Evolutionary conservation across 2,329 filamentous ascomycete genomes (phyloP).

Genomic region (Aspergillus aculeatus): DNA sequence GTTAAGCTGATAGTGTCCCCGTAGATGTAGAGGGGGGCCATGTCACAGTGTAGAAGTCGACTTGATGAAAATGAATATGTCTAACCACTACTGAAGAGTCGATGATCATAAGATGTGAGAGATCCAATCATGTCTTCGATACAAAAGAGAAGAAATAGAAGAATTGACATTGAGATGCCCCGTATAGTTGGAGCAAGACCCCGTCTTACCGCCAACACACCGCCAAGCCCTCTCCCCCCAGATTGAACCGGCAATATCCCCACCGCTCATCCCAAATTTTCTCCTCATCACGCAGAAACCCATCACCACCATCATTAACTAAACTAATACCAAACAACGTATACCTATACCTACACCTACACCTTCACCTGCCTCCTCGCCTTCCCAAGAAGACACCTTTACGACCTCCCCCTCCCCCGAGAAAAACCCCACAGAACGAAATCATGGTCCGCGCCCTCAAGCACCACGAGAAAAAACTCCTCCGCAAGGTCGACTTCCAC

Average conservation of each 20-base stretch:
- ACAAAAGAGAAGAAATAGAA: too few species aligned
- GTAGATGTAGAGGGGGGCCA: too few species aligned
- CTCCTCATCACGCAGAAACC: neutral
- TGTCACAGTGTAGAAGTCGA: too few species aligned
- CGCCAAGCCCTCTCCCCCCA: neutral
- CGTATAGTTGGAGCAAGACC: too few species aligned
- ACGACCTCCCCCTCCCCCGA: neutral
- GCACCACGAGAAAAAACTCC: constrained; percentile 91
- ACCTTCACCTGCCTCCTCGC: neutral
- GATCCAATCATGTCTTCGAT: too few species aligned
- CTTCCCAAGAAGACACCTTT: neutral
- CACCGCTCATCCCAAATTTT: constrained; percentile 3
- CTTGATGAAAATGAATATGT: too few species aligned
- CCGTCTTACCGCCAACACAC: neutral
- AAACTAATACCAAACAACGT: too few species aligned
- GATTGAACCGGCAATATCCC: neutral
- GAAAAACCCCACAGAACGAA: constrained; percentile 42
- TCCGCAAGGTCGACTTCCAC: constrained; percentile 89
- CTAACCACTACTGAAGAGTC: too few species aligned
- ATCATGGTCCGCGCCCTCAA: constrained; percentile 88
- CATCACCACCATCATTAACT: neutral
- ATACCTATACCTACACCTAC: neutral
- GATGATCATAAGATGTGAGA: too few species aligned
- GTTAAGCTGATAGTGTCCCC: too few species aligned
- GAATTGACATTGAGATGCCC: too few species aligned